Percentiles rank a stretch among this genome's conserved stretches.
phyloP scores from a whole-genome alignment of 345 rosid species.

The Salix exigua region DNA sequence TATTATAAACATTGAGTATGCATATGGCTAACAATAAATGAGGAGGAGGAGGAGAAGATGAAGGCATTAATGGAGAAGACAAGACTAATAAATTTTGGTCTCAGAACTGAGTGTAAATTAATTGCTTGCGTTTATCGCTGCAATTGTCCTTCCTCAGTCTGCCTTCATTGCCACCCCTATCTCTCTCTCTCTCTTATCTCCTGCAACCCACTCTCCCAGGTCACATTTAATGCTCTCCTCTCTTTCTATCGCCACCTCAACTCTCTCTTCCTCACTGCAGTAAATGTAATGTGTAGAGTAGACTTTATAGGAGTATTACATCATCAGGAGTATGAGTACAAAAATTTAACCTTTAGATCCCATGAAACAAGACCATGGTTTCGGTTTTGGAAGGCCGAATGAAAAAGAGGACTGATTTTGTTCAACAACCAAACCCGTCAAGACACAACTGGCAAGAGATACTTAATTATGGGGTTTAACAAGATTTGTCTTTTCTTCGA shows the following conservation, averaged over 20 bases:
- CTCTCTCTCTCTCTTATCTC: conserved; percentile 21
- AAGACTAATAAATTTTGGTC: conserved; percentile 43
- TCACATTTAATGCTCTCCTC: conserved; percentile 42
- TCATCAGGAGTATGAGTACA: conserved; percentile 3
- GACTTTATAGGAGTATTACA: neutral
- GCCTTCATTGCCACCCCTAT: conserved; percentile 37
- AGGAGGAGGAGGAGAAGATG: conserved; percentile 25
- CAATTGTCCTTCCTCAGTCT: conserved; percentile 29
- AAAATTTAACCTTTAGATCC: neutral
- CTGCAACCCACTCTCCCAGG: conserved; percentile 40
- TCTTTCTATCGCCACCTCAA: neutral
- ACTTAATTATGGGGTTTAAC: conserved; percentile 10
- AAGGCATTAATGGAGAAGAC: conserved; percentile 58
- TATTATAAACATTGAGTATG: neutral
- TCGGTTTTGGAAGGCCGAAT: neutral
- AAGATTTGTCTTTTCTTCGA: conserved; percentile 2
- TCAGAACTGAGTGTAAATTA: conserved; percentile 28
- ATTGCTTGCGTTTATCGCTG: conserved; percentile 48
- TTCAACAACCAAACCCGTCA: conserved; percentile 9
- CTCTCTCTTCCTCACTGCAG: conserved; percentile 21
- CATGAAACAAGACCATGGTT: conserved; percentile 12
- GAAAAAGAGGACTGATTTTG: conserved; percentile 17
- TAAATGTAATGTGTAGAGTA: neutral
- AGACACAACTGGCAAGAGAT: neutral
- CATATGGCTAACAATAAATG: conserved; percentile 17